A percentile compares a stretch with the other conserved stretches of the same genome.
Conservation (phyloP, 352 stramenopile species). For the Globisporangium nodosum region DNA sequence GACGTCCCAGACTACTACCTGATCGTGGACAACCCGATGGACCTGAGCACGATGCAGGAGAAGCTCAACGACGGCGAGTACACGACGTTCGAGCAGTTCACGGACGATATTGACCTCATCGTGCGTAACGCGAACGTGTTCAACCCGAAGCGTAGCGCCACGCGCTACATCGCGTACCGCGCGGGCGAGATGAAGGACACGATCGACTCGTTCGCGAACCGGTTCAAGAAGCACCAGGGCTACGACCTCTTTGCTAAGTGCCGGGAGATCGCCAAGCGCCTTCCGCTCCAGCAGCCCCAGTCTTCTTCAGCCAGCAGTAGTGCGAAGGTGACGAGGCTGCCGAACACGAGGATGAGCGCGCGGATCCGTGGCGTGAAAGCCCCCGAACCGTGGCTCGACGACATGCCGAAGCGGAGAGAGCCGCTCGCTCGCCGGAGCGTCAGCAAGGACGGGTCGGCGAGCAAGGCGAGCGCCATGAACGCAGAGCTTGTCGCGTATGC, state of each 20-base stretch:
- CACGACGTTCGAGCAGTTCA: constrained; percentile 84
- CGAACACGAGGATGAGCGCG: constrained; percentile 6
- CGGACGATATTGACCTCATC: constrained; percentile 86
- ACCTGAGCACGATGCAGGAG: constrained; percentile 83
- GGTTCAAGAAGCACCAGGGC: constrained; percentile 80
- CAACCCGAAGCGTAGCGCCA: constrained; percentile 78
- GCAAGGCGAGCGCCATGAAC: background rate
- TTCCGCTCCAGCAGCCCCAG: constrained; percentile 10
- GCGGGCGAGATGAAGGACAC: constrained; percentile 88
- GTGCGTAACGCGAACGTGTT: constrained; percentile 87
- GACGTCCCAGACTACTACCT: constrained; percentile 87
- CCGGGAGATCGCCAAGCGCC: constrained; percentile 59
- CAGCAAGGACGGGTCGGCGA: background rate
- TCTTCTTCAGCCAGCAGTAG: background rate
- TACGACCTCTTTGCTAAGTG: constrained; percentile 90
- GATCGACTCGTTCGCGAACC: constrained; percentile 82
- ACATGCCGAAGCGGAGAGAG: constrained; percentile 5
- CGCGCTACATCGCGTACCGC: constrained; percentile 70
- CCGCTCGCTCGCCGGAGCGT: constrained; percentile 3
- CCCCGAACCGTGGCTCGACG: constrained; percentile 25
- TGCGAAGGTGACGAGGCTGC: too few relatives aligned
- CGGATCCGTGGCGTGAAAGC: constrained; percentile 39
- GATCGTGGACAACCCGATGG: constrained; percentile 86
- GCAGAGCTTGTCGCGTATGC: background rate
- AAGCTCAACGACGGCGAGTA: constrained; percentile 90